Percentiles rank a stretch among this genome's conserved stretches.
Evolutionary conservation across 257 asterid species (phyloP).

Genomic region (Nicotiana tabacum): DNA sequence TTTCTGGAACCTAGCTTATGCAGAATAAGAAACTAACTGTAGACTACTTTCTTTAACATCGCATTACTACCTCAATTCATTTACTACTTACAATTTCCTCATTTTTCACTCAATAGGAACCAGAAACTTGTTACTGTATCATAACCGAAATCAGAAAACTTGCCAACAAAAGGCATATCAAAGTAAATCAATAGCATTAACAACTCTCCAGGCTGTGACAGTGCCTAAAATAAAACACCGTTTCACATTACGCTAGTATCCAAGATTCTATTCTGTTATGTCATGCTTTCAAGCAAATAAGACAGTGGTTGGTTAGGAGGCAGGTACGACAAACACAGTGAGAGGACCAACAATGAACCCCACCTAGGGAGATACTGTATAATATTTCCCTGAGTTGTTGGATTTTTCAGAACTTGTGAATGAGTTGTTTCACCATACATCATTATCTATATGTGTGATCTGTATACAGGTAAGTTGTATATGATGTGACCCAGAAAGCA

Average conservation of each 20-base stretch:
- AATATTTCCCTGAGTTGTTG: slow-evolving; percentile 7
- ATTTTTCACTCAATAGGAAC: not conserved
- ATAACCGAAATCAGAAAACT: not conserved
- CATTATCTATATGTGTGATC: not conserved
- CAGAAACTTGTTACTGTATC: not conserved
- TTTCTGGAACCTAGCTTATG: not conserved
- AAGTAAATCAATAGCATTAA: not conserved
- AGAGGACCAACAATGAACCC: not conserved
- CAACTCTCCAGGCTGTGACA: not conserved
- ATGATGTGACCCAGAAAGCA: slow-evolving; percentile 3
- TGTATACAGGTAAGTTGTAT: not conserved
- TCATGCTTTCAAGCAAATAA: not conserved
- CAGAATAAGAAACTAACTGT: not conserved
- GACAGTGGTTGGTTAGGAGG: not conserved
- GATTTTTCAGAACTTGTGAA: not conserved
- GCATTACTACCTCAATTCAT: not conserved
- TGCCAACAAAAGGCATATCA: not conserved
- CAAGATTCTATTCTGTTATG: not conserved
- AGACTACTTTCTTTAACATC: not conserved
- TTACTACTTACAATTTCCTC: not conserved
- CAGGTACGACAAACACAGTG: not conserved
- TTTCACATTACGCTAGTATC: not conserved
- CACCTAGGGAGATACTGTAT: not conserved
- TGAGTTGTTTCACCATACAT: not conserved
- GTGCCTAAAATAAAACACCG: not conserved